Base-by-base conservation (phyloP, 352 stramenopile genomes). In the Phytophthora hibernalis region DNA sequence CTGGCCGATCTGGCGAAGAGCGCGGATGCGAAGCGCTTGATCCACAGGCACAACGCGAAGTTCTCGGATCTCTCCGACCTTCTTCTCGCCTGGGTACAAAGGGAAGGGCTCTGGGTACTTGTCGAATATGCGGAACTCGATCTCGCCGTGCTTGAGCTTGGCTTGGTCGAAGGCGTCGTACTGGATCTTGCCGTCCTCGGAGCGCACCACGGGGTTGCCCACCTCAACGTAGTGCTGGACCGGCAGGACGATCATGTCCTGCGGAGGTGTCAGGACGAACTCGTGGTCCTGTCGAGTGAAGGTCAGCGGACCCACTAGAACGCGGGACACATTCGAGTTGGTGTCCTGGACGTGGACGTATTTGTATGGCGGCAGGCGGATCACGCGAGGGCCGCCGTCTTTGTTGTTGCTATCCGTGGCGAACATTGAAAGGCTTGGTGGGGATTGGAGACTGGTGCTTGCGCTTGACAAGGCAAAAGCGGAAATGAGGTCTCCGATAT, bases 311-410 rank as follows among this genome's bases (percentile, higher is more conserved):
- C 86, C 86, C 0, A 77, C 85, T 57, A 94, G 78, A 69, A 94
- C 86, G 55, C 86, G 83, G 30, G 86, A 87, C 15, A 94, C 84
- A 48, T 94, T 94, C 45, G 82, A 90, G 79, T 94, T 94, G 59
- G 86, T 94, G 73, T 94, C 86, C 7, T 92, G 86, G 62, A 94
- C 79, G 60, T 94, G 81, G 1, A 94, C 79, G 52, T 92, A 94
- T 65, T 94, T 91, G 81, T 94, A 92, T 0, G 86, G 83, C 43
- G 86, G 70, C 20, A 94, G 71, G 52, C 82, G 84, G 50, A 94
- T 89, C 43, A 94, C 86, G 51, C 83, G 85, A 18, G 83, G 81
- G 12, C 83, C 81, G 26, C 70, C 77, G 49, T 72, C 75, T 9
- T 69, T 72, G 45, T n/a, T 68, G 47, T n/a, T 58, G 65, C 47